These are phyloP conservation scores for Orbilia oligospora DNA, from an alignment of 2,329 filamentous ascomycete species.

Conservation along the genomic window DNA sequence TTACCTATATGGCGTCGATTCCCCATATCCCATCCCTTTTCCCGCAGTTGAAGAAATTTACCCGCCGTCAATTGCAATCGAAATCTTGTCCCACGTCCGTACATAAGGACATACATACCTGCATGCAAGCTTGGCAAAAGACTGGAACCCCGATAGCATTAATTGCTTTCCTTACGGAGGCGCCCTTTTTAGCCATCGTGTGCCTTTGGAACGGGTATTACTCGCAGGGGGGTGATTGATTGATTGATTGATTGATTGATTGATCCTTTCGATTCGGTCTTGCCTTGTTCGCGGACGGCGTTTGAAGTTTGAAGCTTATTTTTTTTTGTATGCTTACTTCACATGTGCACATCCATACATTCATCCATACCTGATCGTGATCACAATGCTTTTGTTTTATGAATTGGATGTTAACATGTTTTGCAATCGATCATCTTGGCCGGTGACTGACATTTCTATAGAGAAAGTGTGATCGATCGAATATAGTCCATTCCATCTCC, in stretches of 20 bases:
- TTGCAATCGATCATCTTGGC: too few species aligned
- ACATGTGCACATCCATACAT: too few species aligned
- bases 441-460: not conserved
- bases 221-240: slow-evolving; percentile 40
- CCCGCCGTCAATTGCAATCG: slow-evolving; percentile 42
- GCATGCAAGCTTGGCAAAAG: slow-evolving; percentile 22
- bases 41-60: slow-evolving; percentile 32
- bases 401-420: too few species aligned
- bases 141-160: slow-evolving; percentile 25
- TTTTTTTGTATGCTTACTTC: not conserved
- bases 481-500: not conserved
- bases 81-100: slow-evolving; percentile 22
- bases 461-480: too few species aligned
- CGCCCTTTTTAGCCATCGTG: slow-evolving; percentile 39
- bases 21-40: not conserved
- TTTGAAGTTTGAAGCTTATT: slow-evolving; percentile 29
- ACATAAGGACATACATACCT: too few species aligned
- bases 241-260: slow-evolving; percentile 15
- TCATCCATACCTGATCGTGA: not conserved
- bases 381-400: too few species aligned
- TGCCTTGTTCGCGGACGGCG: slow-evolving; percentile 40
- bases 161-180: slow-evolving; percentile 33
- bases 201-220: slow-evolving; percentile 49
- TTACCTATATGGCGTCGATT: too few species aligned
- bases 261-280: not conserved